Evolutionary conservation across 768 basidiomycete genomes (phyloP).

Genomic region (Cyathus striatus): DNA sequence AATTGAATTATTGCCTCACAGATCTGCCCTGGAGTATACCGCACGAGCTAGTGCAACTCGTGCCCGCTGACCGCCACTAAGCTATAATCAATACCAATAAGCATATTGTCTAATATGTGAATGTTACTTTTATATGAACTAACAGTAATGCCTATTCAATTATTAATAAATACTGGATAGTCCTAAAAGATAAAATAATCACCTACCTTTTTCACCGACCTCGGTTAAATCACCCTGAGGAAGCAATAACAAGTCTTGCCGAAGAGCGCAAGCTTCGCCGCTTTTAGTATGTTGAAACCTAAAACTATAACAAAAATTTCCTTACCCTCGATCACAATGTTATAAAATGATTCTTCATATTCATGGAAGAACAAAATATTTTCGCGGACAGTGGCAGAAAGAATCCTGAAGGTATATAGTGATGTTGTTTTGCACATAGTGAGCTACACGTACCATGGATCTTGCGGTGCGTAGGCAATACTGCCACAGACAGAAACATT

Average conservation of each 20-base stretch:
- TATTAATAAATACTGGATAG: not conserved
- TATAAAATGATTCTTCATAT: slow-evolving; percentile 82
- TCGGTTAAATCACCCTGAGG: slow-evolving; percentile 81
- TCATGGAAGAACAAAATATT: slow-evolving; percentile 92
- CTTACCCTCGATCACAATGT: slow-evolving; percentile 73
- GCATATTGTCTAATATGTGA: too few species aligned
- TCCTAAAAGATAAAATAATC: not conserved
- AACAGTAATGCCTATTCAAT: slow-evolving; percentile 48
- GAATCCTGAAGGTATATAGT: slow-evolving; percentile 54
- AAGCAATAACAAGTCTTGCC: slow-evolving; percentile 73
- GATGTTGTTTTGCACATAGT: not conserved
- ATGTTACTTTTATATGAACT: too few species aligned
- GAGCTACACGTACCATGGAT: slow-evolving; percentile 65
- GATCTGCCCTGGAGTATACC: slow-evolving; percentile 87
- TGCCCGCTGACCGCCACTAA: slow-evolving; percentile 83
- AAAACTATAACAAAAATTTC: not conserved
- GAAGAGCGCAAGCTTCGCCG: slow-evolving; percentile 72
- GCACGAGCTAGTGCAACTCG: slow-evolving; percentile 82
- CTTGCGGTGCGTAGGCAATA: slow-evolving; percentile 82
- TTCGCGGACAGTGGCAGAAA: slow-evolving; percentile 80
- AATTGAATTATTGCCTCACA: slow-evolving; percentile 37
- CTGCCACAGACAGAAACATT: slow-evolving; percentile 63
- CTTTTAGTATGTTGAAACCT: not conserved
- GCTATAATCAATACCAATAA: slow-evolving; percentile 23
- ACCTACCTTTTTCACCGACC: slow-evolving; percentile 77